These are phyloP conservation scores for Magnolia kwangsiensis DNA, from an alignment of 164 flowering plant genomes.

Conservation along the genomic window DNA sequence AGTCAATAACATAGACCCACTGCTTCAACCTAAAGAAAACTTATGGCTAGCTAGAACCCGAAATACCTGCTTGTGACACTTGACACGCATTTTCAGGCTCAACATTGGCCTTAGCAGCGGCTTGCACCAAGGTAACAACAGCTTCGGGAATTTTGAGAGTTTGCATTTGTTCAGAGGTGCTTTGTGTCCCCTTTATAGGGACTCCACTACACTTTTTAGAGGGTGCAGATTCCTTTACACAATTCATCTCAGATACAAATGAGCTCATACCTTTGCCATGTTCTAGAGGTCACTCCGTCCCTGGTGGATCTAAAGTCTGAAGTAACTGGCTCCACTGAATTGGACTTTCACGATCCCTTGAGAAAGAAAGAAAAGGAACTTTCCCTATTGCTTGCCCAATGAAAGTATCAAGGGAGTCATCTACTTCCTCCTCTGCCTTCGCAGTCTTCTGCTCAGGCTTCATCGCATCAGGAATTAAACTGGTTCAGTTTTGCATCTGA, in stretches of 20 bases:
- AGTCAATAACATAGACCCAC: constrained; percentile 8
- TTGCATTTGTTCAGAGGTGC: constrained; percentile 33
- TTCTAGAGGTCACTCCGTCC: constrained; percentile 7
- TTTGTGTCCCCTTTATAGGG: constrained; percentile 29
- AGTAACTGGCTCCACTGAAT: constrained; percentile 79
- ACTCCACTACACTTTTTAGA: constrained; percentile 15
- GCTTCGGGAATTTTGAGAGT: constrained; percentile 34
- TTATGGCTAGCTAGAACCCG: constrained; percentile 26
- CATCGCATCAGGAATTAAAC: constrained; percentile 44
- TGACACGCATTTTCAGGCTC: constrained; percentile 34
- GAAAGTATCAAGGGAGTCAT: constrained; percentile 61
- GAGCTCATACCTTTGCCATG: constrained; percentile 25
- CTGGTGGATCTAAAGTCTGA: constrained; percentile 68
- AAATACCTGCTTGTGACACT: constrained; percentile 30
- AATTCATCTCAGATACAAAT: constrained; percentile 21
- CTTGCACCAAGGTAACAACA: constrained; percentile 34
- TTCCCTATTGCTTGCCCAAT: constrained; percentile 69
- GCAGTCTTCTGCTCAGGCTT: constrained; percentile 33
- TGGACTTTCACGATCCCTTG: constrained; percentile 62
- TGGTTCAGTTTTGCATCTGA: constrained; percentile 39
- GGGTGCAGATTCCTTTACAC: constrained; percentile 21
- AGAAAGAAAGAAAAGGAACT: constrained; percentile 58
- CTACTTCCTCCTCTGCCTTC: constrained; percentile 41
- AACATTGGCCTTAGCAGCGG: constrained; percentile 34
- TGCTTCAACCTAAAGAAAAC: constrained; percentile 13